These are phyloP conservation scores for Jackrogersella multiformis DNA, from an alignment of 495 filamentous ascomycete species.

Conservation along the genomic window DNA sequence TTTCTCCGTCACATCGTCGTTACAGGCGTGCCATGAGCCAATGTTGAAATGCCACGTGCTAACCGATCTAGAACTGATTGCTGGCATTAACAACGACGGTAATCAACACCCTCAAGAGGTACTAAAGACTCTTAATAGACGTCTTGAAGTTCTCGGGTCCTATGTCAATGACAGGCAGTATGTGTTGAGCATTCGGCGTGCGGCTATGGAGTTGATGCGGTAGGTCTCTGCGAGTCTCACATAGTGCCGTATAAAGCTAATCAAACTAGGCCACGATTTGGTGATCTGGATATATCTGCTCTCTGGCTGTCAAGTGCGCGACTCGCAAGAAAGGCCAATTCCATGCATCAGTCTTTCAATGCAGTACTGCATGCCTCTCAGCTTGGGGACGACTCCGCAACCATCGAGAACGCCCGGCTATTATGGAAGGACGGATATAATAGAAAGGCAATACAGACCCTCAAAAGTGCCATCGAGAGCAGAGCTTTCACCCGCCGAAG, in stretches of 20 bases:
- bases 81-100: conserved; percentile 54
- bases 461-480: conserved; percentile 82
- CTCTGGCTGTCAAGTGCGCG: conserved; percentile 88
- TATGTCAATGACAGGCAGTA: conserved; percentile 94
- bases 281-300: conserved; percentile 76
- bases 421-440: conserved; percentile 96
- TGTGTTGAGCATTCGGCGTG: conserved; percentile 84
- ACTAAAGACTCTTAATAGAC: conserved; percentile 70
- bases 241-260: conserved; percentile 46
- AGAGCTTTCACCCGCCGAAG: conserved; percentile 66
- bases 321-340: conserved; percentile 84
- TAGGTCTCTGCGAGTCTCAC: conserved; percentile 48
- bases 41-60: conserved; percentile 87
- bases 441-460: conserved; percentile 89
- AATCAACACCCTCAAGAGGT: conserved; percentile 56
- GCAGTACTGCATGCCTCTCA: conserved; percentile 88
- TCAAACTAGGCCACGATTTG: conserved; percentile 55
- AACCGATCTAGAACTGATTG: conserved; percentile 85
- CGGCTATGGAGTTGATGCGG: conserved; percentile 80
- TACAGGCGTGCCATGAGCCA: conserved; percentile 81
- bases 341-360: conserved; percentile 87
- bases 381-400: conserved; percentile 83
- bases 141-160: conserved; percentile 84
- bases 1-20: conserved; percentile 74
- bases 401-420: conserved; percentile 89